Evolutionary conservation across 148 eudicot species (phyloP).

Genomic region (Vaccinium vitisidaea): DNA sequence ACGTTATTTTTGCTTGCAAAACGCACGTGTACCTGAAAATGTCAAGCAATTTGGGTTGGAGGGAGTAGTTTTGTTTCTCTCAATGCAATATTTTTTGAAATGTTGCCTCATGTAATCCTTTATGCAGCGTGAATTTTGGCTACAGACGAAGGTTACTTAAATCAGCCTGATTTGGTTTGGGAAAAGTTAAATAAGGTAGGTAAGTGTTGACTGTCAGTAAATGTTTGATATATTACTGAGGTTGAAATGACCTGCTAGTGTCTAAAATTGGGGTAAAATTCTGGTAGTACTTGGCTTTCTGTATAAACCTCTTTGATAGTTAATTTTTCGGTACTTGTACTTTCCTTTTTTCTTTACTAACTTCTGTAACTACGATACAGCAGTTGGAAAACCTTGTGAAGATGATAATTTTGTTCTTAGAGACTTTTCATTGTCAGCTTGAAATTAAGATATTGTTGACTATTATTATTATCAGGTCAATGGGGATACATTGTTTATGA

Average conservation of each 20-base stretch:
- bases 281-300: neutral
- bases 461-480: constrained; percentile 63
- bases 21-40: too few species aligned
- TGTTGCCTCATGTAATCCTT: constrained; percentile 16
- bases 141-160: constrained; percentile 91
- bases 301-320: neutral
- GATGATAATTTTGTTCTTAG: neutral
- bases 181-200: constrained; percentile 92
- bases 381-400: neutral
- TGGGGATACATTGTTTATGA: constrained; percentile 78
- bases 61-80: neutral
- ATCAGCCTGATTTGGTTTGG: constrained; percentile 96
- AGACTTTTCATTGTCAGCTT: neutral
- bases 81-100: neutral
- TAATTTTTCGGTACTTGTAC: neutral
- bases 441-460: neutral
- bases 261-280: neutral
- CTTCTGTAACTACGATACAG: neutral
- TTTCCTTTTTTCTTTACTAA: neutral
- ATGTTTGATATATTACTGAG: neutral
- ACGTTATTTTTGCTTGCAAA: too few species aligned
- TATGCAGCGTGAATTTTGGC: constrained; percentile 82
- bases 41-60: too few species aligned
- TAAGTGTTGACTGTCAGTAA: neutral
- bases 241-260: neutral